Percentiles rank a stretch among this genome's conserved stretches.
These are phyloP conservation scores for Zhuliangozyma blackwelliae DNA, from an alignment of 1,139 yeast genomes.

Conservation along the genomic window DNA sequence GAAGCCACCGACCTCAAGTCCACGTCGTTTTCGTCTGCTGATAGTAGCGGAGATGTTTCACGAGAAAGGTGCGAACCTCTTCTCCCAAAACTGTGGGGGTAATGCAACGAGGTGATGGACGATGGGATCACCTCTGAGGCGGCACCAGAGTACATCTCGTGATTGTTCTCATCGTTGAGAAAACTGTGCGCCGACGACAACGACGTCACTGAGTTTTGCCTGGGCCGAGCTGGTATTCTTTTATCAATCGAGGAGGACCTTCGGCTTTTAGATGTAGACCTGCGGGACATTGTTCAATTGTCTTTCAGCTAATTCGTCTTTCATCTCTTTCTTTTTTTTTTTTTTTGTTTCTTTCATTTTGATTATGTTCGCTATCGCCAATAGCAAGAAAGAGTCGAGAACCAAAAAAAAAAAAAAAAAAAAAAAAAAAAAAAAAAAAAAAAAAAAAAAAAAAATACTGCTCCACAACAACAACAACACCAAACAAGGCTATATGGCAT, in stretches of 20 bases:
- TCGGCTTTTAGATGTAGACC: conserved; percentile 7
- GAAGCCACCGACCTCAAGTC: conserved; percentile 28
- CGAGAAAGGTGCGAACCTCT: conserved; percentile 24
- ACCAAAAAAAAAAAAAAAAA: too few relatives aligned
- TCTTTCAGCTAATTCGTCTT: too few relatives aligned
- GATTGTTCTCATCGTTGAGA: conserved; percentile 44
- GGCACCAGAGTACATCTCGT: conserved; percentile 87
- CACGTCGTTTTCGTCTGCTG: conserved; percentile 20
- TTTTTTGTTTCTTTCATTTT: too few relatives aligned
- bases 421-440: neutral
- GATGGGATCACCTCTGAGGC: conserved; percentile 87
- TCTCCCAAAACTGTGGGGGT: conserved; percentile 49
- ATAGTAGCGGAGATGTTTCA: conserved; percentile 38
- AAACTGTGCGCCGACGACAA: conserved; percentile 27
- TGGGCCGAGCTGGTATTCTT: conserved; percentile 17
- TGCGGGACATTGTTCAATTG: too few relatives aligned
- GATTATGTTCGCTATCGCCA: too few relatives aligned
- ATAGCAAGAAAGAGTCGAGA: too few relatives aligned
- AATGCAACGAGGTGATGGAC: conserved; percentile 84
- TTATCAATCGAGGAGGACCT: conserved; percentile 28
- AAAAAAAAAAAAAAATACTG: conserved; percentile 30
- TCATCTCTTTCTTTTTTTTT: too few relatives aligned
- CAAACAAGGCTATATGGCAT: conserved; percentile 15
- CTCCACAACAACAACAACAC: conserved; percentile 1
- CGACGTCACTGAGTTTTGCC: conserved; percentile 42